A percentile compares a stretch with the other conserved stretches of the same genome.
phyloP scores from a whole-genome alignment of 2,329 filamentous ascomycete species.

The Piedraia hortae region DNA sequence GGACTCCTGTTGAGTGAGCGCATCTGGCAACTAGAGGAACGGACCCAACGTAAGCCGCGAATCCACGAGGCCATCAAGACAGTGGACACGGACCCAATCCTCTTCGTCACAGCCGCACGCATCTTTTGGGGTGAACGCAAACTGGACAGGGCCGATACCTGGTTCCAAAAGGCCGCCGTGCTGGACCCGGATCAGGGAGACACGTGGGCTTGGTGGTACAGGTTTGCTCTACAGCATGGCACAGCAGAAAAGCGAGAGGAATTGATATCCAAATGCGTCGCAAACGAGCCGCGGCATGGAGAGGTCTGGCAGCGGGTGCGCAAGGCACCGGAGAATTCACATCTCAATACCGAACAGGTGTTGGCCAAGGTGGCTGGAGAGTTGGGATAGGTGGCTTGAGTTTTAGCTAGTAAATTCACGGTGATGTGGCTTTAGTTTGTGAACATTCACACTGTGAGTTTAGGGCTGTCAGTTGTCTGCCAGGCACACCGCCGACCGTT shows the following conservation, averaged over 20 bases:
- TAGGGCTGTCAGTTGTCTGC: too few relatives aligned
- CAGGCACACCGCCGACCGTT: too few relatives aligned
- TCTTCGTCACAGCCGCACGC: constrained; percentile 76
- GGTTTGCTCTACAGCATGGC: constrained; percentile 75
- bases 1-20: constrained; percentile 80
- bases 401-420: too few relatives aligned
- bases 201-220: constrained; percentile 95
- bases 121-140: constrained; percentile 90
- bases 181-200: constrained; percentile 71
- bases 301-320: constrained; percentile 70
- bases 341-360: constrained; percentile 50
- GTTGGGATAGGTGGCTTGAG: constrained; percentile 22
- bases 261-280: constrained; percentile 50
- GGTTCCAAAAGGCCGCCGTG: constrained; percentile 90
- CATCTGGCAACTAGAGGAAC: constrained; percentile 78
- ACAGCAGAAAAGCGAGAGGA: constrained; percentile 80
- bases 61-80: constrained; percentile 90
- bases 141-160: constrained; percentile 78
- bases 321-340: constrained; percentile 63
- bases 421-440: too few relatives aligned
- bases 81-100: constrained; percentile 66
- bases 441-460: too few relatives aligned
- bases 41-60: constrained; percentile 76
- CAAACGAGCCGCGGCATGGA: constrained; percentile 72
- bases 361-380: constrained; percentile 45